Evolutionary conservation across 305 asterid species (phyloP).

Genomic region (Solanum aculeatissimum): DNA sequence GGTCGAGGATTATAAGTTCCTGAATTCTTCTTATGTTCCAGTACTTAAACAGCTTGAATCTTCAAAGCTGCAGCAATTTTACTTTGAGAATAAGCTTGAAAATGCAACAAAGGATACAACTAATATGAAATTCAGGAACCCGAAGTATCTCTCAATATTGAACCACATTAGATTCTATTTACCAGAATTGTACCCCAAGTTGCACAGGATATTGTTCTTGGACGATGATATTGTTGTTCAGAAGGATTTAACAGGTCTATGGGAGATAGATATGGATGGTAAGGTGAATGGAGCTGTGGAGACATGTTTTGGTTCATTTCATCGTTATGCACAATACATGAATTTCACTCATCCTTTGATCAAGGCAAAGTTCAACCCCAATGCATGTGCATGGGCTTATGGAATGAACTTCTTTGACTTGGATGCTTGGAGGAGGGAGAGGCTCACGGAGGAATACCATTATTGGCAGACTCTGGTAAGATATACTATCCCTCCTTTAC

Average conservation of each 20-base stretch:
- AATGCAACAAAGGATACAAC: slow-evolving; percentile 28
- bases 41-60: slow-evolving; percentile 27
- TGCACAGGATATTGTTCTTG: slow-evolving; percentile 71
- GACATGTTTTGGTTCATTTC: slow-evolving; percentile 72
- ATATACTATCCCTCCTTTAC: neutral
- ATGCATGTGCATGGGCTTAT: slow-evolving; percentile 86
- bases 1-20: slow-evolving; percentile 22
- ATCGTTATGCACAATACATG: slow-evolving; percentile 72
- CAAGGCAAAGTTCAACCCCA: slow-evolving; percentile 57
- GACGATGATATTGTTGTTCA: slow-evolving; percentile 77
- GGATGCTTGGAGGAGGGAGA: slow-evolving; percentile 76
- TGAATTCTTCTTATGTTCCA: slow-evolving; percentile 29
- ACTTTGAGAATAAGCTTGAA: slow-evolving; percentile 27
- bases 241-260: slow-evolving; percentile 61
- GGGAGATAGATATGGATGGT: slow-evolving; percentile 73
- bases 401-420: slow-evolving; percentile 81
- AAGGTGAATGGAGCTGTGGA: slow-evolving; percentile 81
- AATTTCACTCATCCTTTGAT: slow-evolving; percentile 73
- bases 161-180: slow-evolving; percentile 73
- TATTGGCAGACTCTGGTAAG: slow-evolving; percentile 82
- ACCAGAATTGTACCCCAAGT: slow-evolving; percentile 71
- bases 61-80: slow-evolving; percentile 19
- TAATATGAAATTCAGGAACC: slow-evolving; percentile 25
- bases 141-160: slow-evolving; percentile 26
- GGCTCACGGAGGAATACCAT: slow-evolving; percentile 67